These are phyloP conservation scores for Diaporthe humulicola DNA, from an alignment of 2,329 filamentous ascomycete species.

Conservation along the genomic window DNA sequence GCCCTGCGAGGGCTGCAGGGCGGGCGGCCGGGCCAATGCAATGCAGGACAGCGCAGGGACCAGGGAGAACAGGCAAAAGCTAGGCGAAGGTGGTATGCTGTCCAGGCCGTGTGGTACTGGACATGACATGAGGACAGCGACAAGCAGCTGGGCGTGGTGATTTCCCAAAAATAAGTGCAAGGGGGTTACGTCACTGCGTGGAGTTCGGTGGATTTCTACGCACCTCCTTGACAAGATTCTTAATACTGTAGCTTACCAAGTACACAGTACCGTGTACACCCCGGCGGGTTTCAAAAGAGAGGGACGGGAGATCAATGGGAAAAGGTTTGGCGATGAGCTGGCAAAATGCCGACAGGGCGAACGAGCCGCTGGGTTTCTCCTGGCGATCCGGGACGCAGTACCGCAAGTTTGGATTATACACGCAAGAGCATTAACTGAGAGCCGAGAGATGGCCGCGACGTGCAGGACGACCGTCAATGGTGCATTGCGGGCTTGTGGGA, in stretches of 20 bases:
- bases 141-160: not conserved
- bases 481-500: constrained; percentile 12
- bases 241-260: not conserved
- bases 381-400: constrained; percentile 7
- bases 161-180: constrained; percentile 27
- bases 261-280: not conserved
- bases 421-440: not conserved
- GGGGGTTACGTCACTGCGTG: constrained; percentile 28
- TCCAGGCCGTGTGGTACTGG: not conserved
- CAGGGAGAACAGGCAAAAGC: not conserved
- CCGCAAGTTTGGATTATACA: not conserved
- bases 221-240: not conserved
- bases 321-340: constrained; percentile 19
- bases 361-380: not conserved
- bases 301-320: not conserved
- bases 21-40: constrained; percentile 2
- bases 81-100: constrained; percentile 3
- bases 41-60: constrained; percentile 9
- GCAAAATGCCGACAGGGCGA: constrained; percentile 8
- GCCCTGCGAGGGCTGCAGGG: constrained; percentile 27
- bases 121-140: constrained; percentile 5
- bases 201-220: constrained; percentile 5
- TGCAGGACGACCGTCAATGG: constrained; percentile 11
- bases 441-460: not conserved
- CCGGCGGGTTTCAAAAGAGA: not conserved